Evolutionary conservation across 2,329 filamentous ascomycete species (phyloP), one percentile per base, ranked within the genome.

Genomic region (Coniochaeta sp.): DNA sequence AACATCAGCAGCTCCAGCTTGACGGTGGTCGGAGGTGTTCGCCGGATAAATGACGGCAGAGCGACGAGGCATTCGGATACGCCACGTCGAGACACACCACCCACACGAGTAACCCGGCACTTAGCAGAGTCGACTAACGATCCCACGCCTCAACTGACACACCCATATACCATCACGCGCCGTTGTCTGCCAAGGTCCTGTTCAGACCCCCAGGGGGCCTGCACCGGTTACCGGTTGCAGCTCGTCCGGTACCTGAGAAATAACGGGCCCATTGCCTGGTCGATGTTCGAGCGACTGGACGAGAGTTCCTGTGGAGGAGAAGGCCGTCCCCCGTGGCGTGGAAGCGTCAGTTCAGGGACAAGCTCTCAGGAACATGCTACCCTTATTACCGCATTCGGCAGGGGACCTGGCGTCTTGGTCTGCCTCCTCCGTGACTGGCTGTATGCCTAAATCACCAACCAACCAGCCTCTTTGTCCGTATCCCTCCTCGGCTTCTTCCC

Each of bases 361-460:
- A n/a, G n/a, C n/a, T n/a, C n/a, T n/a, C n/a, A n/a, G 54, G 55
- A 60, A 57, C 54, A 40, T 50, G 51, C 6, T 42, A 46, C 40
- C 38, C 45, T n/a, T 32, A 46, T 53, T 53, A 33, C 51, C 56
- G 46, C 28, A 48, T 56, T 55, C 35, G 56, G 52, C 45, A 53
- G 52, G 38, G 18, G 51, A 10, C 8, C 51, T 53, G 50, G 30
- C n/a, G 49, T 49, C 50, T 31, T 47, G 46, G 32, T 52, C 48
- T n/a, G n/a, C n/a, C n/a, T n/a, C 52, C 55, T 50, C 55, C 50
- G 53, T 47, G 40, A n/a, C 30, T 22, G 45, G 24, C 3, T 28
- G 26, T 20, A 26, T 47, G 45, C 45, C 45, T 31, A 26, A 20
- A 47, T 3, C 27, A 18, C 26, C 45, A 16, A n/a, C 12, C 14